Evolutionary conservation across 768 basidiomycete genomes (phyloP).

Genomic region (Psilocybe azurescens): DNA sequence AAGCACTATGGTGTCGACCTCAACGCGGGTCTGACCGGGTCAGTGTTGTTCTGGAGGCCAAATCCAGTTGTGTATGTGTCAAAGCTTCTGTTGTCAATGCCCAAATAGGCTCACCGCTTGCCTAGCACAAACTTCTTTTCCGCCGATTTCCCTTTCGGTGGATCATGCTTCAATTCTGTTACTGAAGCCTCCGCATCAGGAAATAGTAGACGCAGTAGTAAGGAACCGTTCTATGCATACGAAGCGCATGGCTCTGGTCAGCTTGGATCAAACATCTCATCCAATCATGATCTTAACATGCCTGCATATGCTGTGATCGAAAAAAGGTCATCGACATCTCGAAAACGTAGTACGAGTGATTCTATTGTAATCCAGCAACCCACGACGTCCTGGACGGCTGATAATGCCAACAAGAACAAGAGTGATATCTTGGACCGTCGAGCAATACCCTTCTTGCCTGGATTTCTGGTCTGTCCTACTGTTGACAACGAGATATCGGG

Average conservation of each 20-base stretch:
- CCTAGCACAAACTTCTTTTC: constrained; percentile 9
- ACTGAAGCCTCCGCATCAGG: constrained; percentile 10
- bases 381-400: neutral
- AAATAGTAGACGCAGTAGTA: constrained; percentile 4
- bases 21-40: constrained; percentile 28
- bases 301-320: constrained; percentile 8
- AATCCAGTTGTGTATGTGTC: constrained; percentile 16
- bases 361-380: constrained; percentile 3
- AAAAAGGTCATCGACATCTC: constrained; percentile 2
- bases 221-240: constrained; percentile 1
- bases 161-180: constrained; percentile 11
- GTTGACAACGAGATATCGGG: constrained; percentile 10
- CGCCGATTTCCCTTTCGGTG: constrained; percentile 12
- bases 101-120: neutral
- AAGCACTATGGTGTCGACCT: constrained; percentile 19
- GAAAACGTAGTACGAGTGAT: neutral
- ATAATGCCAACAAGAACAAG: neutral
- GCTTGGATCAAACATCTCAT: constrained; percentile 7
- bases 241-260: constrained; percentile 10
- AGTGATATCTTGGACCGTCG: constrained; percentile 4
- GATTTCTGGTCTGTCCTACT: constrained; percentile 9
- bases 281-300: neutral
- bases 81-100: neutral
- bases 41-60: constrained; percentile 21
- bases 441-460: constrained; percentile 10